These are phyloP conservation scores for Coemansia sp. DNA, from an alignment of 192 early-diverging fungal species.

Conservation along the genomic window DNA sequence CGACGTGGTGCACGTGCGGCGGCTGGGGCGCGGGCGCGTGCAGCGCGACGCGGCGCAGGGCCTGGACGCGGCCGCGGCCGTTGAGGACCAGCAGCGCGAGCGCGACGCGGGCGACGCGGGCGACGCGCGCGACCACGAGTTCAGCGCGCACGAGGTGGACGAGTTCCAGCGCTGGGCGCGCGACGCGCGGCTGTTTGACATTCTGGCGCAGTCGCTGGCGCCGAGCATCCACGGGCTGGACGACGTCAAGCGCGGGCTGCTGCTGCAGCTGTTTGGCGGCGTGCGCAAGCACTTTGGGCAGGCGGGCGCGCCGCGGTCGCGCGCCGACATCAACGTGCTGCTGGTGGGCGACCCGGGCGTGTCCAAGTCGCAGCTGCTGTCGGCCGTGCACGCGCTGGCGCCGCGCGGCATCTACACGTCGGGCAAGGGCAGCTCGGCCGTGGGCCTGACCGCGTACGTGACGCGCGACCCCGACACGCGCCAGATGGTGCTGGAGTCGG, in stretches of 20 bases:
- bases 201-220: slow-evolving; percentile 78
- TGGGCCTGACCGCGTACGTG: slow-evolving; percentile 93
- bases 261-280: slow-evolving; percentile 95
- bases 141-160: slow-evolving; percentile 24
- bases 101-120: slow-evolving; percentile 21
- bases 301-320: slow-evolving; percentile 61
- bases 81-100: slow-evolving; percentile 45
- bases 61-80: slow-evolving; percentile 55
- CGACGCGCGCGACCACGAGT: slow-evolving; percentile 11
- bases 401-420: slow-evolving; percentile 96
- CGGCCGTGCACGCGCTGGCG: slow-evolving; percentile 88
- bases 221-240: slow-evolving; percentile 95
- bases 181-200: slow-evolving; percentile 72
- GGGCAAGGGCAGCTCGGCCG: slow-evolving; percentile 94
- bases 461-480: slow-evolving; percentile 93
- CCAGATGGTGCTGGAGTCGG: slow-evolving; percentile 93
- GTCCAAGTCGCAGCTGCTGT: slow-evolving; percentile 88
- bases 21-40: slow-evolving; percentile 16
- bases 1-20: slow-evolving; percentile 23
- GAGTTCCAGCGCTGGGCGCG: slow-evolving; percentile 55
- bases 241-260: slow-evolving; percentile 95
- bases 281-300: slow-evolving; percentile 75
- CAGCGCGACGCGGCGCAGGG: slow-evolving; percentile 45
- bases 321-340: slow-evolving; percentile 92
- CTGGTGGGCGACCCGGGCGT: slow-evolving; percentile 97